Evolutionary conservation across 2,329 filamentous ascomycete genomes (phyloP).

Genomic region (Xylariales sp.): DNA sequence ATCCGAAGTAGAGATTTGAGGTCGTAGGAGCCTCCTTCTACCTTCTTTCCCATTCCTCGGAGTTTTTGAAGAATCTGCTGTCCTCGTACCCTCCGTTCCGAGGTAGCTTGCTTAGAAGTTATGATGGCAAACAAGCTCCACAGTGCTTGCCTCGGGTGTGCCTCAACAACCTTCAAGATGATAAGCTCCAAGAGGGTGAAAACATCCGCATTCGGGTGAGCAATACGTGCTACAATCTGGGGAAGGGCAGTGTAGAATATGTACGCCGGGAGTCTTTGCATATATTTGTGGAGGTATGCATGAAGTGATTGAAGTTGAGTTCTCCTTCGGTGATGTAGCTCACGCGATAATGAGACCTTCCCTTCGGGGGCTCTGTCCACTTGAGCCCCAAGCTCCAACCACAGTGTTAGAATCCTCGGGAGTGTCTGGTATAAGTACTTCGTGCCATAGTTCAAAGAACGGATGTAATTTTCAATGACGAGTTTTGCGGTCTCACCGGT

Average conservation of each 20-base stretch:
- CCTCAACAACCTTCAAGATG: constrained; percentile 77
- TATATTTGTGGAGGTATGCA: constrained; percentile 73
- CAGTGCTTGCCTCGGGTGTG: constrained; percentile 85
- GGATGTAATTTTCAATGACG: constrained; percentile 89
- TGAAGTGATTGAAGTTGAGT: constrained; percentile 68
- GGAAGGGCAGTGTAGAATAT: constrained; percentile 80
- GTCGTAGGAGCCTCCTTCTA: constrained; percentile 50
- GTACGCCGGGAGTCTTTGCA: constrained; percentile 66
- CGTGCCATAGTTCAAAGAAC: constrained; percentile 81
- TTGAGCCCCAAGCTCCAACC: constrained; percentile 84
- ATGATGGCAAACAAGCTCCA: constrained; percentile 89
- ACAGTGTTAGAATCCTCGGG: constrained; percentile 85
- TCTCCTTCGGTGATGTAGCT: constrained; percentile 52
- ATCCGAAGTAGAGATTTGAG: constrained; percentile 68
- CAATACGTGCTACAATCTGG: constrained; percentile 94
- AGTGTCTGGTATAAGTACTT: constrained; percentile 96
- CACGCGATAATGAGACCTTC: constrained; percentile 47
- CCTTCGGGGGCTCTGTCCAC: constrained; percentile 58
- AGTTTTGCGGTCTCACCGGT: constrained; percentile 79
- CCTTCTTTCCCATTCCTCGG: constrained; percentile 43
- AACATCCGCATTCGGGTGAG: constrained; percentile 74
- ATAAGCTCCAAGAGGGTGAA: constrained; percentile 74
- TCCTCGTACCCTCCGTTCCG: constrained; percentile 57
- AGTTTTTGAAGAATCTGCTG: constrained; percentile 47
- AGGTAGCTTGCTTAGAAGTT: constrained; percentile 64